Evolutionary conservation across 1,284 basidiomycete species (phyloP).

Genomic region (Singerocomus inundabilis): DNA sequence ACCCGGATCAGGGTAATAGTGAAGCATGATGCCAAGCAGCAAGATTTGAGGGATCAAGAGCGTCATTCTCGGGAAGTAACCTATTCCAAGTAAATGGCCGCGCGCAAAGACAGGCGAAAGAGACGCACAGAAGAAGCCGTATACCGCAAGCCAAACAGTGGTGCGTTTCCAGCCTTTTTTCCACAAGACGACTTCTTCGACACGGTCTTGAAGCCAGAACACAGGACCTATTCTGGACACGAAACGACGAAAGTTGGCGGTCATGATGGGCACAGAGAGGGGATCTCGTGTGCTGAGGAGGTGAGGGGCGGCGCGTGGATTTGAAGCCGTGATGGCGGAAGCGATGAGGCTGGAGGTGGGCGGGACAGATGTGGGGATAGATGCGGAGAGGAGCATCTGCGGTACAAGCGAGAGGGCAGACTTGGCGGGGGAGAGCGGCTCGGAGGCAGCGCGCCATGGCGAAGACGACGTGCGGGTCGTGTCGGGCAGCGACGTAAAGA

Average conservation of each 20-base stretch:
- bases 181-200: slow-evolving; percentile 76
- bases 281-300: slow-evolving; percentile 56
- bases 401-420: slow-evolving; percentile 28
- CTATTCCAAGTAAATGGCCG: slow-evolving; percentile 34
- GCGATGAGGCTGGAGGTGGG: slow-evolving; percentile 12
- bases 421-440: slow-evolving; percentile 20
- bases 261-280: slow-evolving; percentile 68
- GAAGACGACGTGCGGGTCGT: slow-evolving; percentile 4
- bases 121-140: slow-evolving; percentile 67
- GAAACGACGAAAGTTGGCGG: slow-evolving; percentile 72
- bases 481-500: slow-evolving; percentile 47
- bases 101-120: background rate
- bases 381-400: slow-evolving; percentile 27
- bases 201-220: slow-evolving; percentile 76
- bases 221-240: slow-evolving; percentile 63
- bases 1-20: slow-evolving; percentile 47
- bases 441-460: slow-evolving; percentile 4
- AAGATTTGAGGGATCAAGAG: slow-evolving; percentile 62
- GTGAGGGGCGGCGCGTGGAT: slow-evolving; percentile 18
- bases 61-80: slow-evolving; percentile 64
- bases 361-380: slow-evolving; percentile 15
- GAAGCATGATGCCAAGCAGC: slow-evolving; percentile 56
- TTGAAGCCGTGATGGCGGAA: slow-evolving; percentile 23
- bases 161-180: slow-evolving; percentile 66
- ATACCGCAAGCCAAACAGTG: slow-evolving; percentile 61